Evolutionary conservation across 257 asterid genomes (phyloP), one percentile per base, ranked within the genome.

Genomic region (Solanum virginianum): DNA sequence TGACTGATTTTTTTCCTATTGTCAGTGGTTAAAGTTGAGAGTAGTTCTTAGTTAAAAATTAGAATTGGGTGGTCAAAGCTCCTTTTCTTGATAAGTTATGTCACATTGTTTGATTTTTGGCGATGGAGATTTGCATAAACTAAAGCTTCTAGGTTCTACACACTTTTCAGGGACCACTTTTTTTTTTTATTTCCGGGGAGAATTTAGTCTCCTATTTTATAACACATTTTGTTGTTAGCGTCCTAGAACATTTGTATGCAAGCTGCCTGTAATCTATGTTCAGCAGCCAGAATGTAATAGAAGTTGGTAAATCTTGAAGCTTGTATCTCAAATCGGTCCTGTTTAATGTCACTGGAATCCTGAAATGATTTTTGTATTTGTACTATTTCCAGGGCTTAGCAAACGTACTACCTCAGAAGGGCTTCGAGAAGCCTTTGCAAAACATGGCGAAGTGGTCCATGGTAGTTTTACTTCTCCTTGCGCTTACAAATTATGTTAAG

Each of bases 381-480:
- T 60, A 82, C 9, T 79, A 63, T 83, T 84, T 88, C 59, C 92
- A 94, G 99, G 99, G 56, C 98, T 95, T 79, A 95, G 95, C 93
- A 95, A 94, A 86, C 97, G 98, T 45, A 95, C 99, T 18, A 94
- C 98, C 84, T 84, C 92, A 32, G 98, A 95, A 69, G 99, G 96
- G 26, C 99, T 95, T 66, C 91, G 89, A 10, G 86, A 80, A 15
- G 97, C 94, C 84, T 94, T 95, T 87, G 93, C 92, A 63, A 91
- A 92, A 90, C 90, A 90, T 84, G 99, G 99, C 53, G 89, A 90
- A 90, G 93, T 95, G 65, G 89, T 88, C 49, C 90, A 91, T 83
- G 99, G 98, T 95, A 85, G 88, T 62, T 57, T 49, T 77, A 9
- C 59, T 2, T 77, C 18, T 69, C 24, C 79, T 69, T 53, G 10